phyloP scores from a whole-genome alignment of 176 grass and related monocot species.

The Zoysia pacifica region DNA sequence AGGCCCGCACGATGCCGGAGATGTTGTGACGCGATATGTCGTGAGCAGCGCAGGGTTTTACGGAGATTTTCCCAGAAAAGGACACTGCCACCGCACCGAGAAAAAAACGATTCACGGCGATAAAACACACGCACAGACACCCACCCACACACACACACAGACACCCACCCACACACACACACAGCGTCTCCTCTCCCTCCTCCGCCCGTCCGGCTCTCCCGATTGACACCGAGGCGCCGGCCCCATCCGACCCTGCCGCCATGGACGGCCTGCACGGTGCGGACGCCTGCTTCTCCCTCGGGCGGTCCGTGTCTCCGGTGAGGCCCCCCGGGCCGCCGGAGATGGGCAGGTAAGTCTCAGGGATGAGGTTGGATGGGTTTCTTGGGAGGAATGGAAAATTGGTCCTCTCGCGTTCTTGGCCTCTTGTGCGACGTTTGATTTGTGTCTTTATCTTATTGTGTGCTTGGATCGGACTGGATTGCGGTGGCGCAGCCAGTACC shows the following conservation, averaged over 20 bases:
- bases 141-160: background rate
- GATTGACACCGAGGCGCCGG: constrained; percentile 26
- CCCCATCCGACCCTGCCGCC: constrained; percentile 37
- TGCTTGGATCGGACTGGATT: constrained; percentile 29
- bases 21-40: constrained; percentile 23
- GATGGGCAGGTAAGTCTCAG: constrained; percentile 49
- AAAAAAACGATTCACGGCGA: constrained; percentile 55
- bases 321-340: constrained; percentile 49
- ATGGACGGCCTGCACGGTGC: constrained; percentile 69
- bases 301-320: constrained; percentile 54
- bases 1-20: background rate
- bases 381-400: constrained; percentile 24
- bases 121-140: background rate
- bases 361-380: constrained; percentile 28
- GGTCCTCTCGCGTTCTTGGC: constrained; percentile 8
- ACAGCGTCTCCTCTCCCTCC: background rate
- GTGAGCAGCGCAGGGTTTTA: constrained; percentile 52
- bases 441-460: constrained; percentile 1
- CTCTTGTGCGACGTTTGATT: constrained; percentile 22
- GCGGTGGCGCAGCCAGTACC: constrained; percentile 65
- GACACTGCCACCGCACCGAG: constrained; percentile 43
- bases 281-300: constrained; percentile 65
- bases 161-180: too few relatives aligned
- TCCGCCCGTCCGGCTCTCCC: constrained; percentile 13
- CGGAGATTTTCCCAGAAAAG: constrained; percentile 60